Evolutionary conservation across 495 filamentous ascomycete genomes (phyloP).

Genomic region (Sordaria brevicollis): DNA sequence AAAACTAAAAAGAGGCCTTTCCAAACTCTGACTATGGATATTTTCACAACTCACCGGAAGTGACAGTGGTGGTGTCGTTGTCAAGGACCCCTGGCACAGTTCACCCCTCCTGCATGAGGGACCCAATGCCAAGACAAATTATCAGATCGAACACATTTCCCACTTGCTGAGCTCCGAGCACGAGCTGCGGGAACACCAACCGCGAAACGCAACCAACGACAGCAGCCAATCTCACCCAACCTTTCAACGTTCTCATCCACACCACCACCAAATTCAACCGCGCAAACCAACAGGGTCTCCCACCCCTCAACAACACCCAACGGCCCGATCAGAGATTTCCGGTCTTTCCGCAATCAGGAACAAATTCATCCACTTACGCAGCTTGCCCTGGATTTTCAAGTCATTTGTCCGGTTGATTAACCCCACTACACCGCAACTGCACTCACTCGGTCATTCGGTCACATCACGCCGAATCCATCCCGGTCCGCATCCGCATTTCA

Average conservation of each 20-base stretch:
- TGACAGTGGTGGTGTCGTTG: background rate
- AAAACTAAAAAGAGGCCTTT: no score
- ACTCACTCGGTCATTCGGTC: background rate
- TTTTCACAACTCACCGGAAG: background rate
- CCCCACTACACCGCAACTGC: background rate
- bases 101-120: background rate
- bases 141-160: background rate
- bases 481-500: background rate
- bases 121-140: background rate
- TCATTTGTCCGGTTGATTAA: background rate
- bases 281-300: background rate
- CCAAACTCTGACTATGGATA: no score
- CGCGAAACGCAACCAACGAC: background rate
- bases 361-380: background rate
- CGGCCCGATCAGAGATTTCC: background rate
- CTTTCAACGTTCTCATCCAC: background rate
- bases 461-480: background rate
- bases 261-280: background rate
- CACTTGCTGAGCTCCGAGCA: background rate
- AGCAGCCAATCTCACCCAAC: background rate
- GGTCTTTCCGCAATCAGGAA: background rate
- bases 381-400: background rate
- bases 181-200: background rate
- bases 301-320: background rate
- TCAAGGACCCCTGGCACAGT: background rate